Percentiles rank a stretch among this genome's conserved stretches.
These are phyloP conservation scores for Akanthomyces dipterigenus DNA, from an alignment of 2,329 filamentous ascomycete species.

Conservation along the genomic window DNA sequence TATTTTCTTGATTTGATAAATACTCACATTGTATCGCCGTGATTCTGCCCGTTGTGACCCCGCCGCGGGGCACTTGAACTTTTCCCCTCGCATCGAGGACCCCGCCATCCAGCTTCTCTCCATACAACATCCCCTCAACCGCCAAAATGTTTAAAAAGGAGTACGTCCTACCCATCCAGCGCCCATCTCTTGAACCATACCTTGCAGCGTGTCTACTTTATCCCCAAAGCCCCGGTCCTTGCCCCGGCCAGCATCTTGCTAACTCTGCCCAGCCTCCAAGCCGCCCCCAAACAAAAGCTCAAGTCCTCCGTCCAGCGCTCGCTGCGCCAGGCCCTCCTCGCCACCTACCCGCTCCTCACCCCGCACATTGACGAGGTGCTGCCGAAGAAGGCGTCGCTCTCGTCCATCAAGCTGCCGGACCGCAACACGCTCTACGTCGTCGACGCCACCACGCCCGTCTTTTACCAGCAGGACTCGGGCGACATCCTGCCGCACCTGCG, in stretches of 20 bases:
- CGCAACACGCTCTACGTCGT: slow-evolving; percentile 84
- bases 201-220: background rate
- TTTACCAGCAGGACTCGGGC: slow-evolving; percentile 78
- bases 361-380: slow-evolving; percentile 90
- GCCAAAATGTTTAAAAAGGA: slow-evolving; percentile 87
- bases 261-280: slow-evolving; percentile 53
- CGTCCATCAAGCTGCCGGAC: slow-evolving; percentile 89
- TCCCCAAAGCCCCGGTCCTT: background rate
- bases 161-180: slow-evolving; percentile 55
- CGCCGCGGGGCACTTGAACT: slow-evolving; percentile 17
- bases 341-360: slow-evolving; percentile 78
- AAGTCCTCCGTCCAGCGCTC: slow-evolving; percentile 91
- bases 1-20: background rate
- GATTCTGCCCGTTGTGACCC: slow-evolving; percentile 2
- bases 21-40: background rate
- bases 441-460: slow-evolving; percentile 63
- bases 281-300: slow-evolving; percentile 85
- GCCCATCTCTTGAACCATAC: background rate
- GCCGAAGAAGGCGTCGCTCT: slow-evolving; percentile 87
- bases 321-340: slow-evolving; percentile 73
- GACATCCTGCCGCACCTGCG: slow-evolving; percentile 80
- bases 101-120: slow-evolving; percentile 14
- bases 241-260: slow-evolving; percentile 12
- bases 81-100: slow-evolving; percentile 9
- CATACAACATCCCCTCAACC: slow-evolving; percentile 13